Evolutionary conservation across 2,329 filamentous ascomycete genomes (phyloP), one percentile per base, ranked within the genome.

Genomic region (Didymella segeticola): DNA sequence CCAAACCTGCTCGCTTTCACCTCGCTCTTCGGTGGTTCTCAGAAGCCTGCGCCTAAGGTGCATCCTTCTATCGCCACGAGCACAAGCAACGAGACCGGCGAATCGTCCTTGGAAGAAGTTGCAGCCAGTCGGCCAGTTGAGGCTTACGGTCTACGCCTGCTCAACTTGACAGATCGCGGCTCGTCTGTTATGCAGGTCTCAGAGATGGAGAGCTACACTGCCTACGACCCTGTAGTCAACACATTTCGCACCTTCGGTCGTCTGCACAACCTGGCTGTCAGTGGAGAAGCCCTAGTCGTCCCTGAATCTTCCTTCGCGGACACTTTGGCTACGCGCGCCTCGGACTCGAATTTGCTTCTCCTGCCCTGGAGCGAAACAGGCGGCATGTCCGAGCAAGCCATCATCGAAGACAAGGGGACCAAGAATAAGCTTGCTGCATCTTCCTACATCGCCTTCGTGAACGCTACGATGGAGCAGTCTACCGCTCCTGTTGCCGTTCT

Each of bases 181-280:
- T 97, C 93, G 0, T 93, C 92, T 15, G 93, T 97, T 64, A 98
- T 98, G 93, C 89, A 91, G 64, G 91, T 96, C 10, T 88, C 91
- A 0, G 91, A 96, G 68, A 82, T 88, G 3, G 89, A 92, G 31
- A 90, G 95, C 42, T 84, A 75, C 74, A 80, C 70, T 60, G 80
- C 63, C 61, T 72, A 62, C 65, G 93, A 98, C 66, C 91, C 93
- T 0, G 88, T 98, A 4, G 86, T 97, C 48, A 96, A 96, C 70
- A 90, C 91, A 0, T 97, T 97, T 82, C 86, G 90, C 41, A 91
- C 91, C 0, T 93, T 97, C 63, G 91, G 91, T 1, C 89, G 89
- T 58, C 84, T 96, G 33, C 87, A 95, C 69, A 90, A 93, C 58
- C 82, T 97, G 1, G 86, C 91, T 0, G 88, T 93, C 14, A 91